A percentile compares a stretch with the other conserved stretches of the same genome.
Evolutionary conservation across 495 filamentous ascomycete genomes (phyloP).

Genomic region (Symbiotaphrina buchneri): DNA sequence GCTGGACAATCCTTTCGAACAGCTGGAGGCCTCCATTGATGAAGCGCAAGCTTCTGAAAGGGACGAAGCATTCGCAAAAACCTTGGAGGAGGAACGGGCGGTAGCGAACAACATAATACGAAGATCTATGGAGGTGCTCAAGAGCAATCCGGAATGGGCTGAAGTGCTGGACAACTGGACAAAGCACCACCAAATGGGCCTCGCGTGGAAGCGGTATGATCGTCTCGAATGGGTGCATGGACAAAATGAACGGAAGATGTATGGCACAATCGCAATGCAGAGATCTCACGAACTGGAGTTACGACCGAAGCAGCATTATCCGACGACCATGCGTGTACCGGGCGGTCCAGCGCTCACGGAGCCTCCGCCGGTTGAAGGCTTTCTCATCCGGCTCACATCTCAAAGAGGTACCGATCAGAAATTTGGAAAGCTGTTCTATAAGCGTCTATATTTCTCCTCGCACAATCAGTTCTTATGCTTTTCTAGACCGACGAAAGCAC

Average conservation of each 20-base stretch:
- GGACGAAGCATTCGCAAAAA: constrained; percentile 20
- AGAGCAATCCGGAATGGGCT: constrained; percentile 33
- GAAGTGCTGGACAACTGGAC: constrained; percentile 39
- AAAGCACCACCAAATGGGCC: constrained; percentile 36
- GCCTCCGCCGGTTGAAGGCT: constrained; percentile 47
- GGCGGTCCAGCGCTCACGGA: constrained; percentile 16
- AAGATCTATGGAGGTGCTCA: constrained; percentile 34
- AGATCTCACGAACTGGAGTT: constrained; percentile 54
- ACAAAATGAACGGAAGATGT: constrained; percentile 48
- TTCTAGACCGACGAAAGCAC: constrained; percentile 36
- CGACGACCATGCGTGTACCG: constrained; percentile 22
- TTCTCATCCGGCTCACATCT: constrained; percentile 44
- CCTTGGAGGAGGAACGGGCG: constrained; percentile 24
- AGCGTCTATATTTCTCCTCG: constrained; percentile 46
- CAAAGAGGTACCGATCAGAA: constrained; percentile 36
- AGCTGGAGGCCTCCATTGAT: constrained; percentile 21
- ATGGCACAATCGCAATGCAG: constrained; percentile 51
- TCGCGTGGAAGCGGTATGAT: constrained; percentile 61
- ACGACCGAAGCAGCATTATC: constrained; percentile 46
- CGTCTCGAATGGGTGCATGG: constrained; percentile 56
- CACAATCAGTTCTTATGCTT: constrained; percentile 49
- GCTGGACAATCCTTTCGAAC: constrained; percentile 40
- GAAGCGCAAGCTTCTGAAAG: constrained; percentile 14
- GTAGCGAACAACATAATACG: constrained; percentile 32
- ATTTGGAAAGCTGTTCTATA: constrained; percentile 43